Evolutionary conservation across 2,329 filamentous ascomycete species (phyloP), one percentile per base, ranked within the genome.

Genomic region (Talaromyces sp.): DNA sequence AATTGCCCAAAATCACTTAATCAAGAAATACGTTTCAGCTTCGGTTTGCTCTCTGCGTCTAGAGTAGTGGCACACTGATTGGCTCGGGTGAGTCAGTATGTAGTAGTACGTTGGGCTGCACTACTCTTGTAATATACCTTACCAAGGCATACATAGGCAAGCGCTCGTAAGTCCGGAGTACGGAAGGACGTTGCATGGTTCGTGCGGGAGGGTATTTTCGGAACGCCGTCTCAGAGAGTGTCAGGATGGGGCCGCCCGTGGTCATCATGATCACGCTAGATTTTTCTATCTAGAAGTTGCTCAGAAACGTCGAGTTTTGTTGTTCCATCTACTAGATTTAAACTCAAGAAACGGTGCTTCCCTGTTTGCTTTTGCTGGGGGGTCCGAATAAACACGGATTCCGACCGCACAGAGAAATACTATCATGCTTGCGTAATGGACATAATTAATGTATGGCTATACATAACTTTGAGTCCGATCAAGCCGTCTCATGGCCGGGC

Each of bases 201-300:
- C 37, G 37, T 45, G 57, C 22, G 39, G 37, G 57, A 59, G 57
- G 57, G 57, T 45, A 35, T 47, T 60, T 60, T 47, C 57, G 57
- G 57, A 45, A 60, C 57, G 10, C 10, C 37, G 56, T 59, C 33
- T 39, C 35, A 50, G 22, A 27, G 19, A 14, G 19, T 47, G 57
- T 47, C 39, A 45, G 57, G 33, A 47, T 60, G 57, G 57, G 57
- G 57, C 57, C 57, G 37, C n/a, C 52, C n/a, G 10, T 22, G 14
- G 52, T 56, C 52, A 56, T 56, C 52, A 39, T 56, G 19, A 16
- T 56, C 52, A 56, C 52, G 52, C 52, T 56, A 56, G 52, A 56
- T 37, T 13, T 27, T 9, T 19, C 16, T 59, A 33, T 27, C 9
- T 8, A 22, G n/a, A 56, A 22, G 33, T 37, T 22, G 31, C 24